These are phyloP conservation scores for Alectoria sarmentosa DNA, from an alignment of 495 filamentous ascomycete genomes.

Conservation along the genomic window DNA sequence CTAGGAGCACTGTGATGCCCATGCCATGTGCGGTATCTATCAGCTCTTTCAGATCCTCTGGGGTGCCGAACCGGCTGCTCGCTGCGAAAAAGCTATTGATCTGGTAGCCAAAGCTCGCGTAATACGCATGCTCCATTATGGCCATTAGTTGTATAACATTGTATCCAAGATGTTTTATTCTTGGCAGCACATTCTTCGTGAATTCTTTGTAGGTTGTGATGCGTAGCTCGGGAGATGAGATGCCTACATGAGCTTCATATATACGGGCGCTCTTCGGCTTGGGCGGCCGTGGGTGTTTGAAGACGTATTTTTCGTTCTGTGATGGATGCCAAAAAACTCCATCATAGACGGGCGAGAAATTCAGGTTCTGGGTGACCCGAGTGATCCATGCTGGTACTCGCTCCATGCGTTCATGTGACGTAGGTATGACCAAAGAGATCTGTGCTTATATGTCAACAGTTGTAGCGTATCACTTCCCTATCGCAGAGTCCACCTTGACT, in stretches of 20 bases:
- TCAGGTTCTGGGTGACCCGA: slow-evolving; percentile 88
- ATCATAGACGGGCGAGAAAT: slow-evolving; percentile 84
- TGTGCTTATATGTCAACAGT: slow-evolving; percentile 38
- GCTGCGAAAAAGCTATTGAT: slow-evolving; percentile 98
- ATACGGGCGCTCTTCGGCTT: slow-evolving; percentile 83
- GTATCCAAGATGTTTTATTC: slow-evolving; percentile 87
- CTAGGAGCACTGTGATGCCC: slow-evolving; percentile 85
- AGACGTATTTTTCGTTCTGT: slow-evolving; percentile 60
- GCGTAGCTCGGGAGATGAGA: slow-evolving; percentile 81
- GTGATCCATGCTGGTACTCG: slow-evolving; percentile 94
- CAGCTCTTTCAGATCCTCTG: slow-evolving; percentile 93
- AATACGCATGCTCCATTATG: slow-evolving; percentile 98
- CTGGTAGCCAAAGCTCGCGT: slow-evolving; percentile 98
- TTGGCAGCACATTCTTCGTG: slow-evolving; percentile 81
- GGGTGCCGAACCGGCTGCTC: slow-evolving; percentile 88
- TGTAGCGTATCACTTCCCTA: slow-evolving; percentile 5
- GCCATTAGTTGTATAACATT: slow-evolving; percentile 99
- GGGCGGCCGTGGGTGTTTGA: slow-evolving; percentile 74
- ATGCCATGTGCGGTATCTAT: slow-evolving; percentile 91
- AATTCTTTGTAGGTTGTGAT: slow-evolving; percentile 97
- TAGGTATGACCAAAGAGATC: slow-evolving; percentile 77
- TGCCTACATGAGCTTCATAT: slow-evolving; percentile 97
- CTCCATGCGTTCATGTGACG: slow-evolving; percentile 68
- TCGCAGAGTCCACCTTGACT: slow-evolving; percentile 61
- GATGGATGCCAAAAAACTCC: slow-evolving; percentile 97